Evolutionary conservation across 2,329 filamentous ascomycete species (phyloP), one percentile per base, ranked within the genome.

Genomic region (Monascus ruber): DNA sequence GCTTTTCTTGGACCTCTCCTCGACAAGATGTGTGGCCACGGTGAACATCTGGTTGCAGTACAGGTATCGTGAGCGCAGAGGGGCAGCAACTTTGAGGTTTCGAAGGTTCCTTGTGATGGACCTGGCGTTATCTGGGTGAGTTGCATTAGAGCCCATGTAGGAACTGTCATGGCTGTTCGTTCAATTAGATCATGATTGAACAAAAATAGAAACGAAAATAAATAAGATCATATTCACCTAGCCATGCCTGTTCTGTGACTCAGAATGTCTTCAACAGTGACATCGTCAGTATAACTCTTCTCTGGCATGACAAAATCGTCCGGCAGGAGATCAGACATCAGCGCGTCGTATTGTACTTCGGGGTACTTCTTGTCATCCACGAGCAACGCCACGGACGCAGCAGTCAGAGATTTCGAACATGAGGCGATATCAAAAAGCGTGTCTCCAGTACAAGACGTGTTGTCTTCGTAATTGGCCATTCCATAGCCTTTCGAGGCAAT

Each of bases 231-330:
- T 28, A 66, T 50, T 68, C 17, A 70, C 31, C 58, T 45, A 1
- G 72, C 59, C 42, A 73, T 59, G 6, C 74, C 73, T 0, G 67
- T 71, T 4, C 72, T 63, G 47, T 78, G 74, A 36, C 65, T 65
- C 1, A 74, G 59, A 2, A 71, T 66, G 40, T 79, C 75, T 40
- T 76, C 70, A 5, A 77, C 52, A 0, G 71, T 77, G 32, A 74
- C 52, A 42, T 71, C 64, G 24, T 58, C 51, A 1, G 71, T 76
- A 9, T 65, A 62, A 49, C 63, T 67, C 0, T 60, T 56, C 37
- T 71, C 66, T 8, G 60, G 45, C 7, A 76, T 56, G 1, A 74
- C 65, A 42, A 76, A 77, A 37, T 76, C 73, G 1, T 71, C 68
- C 1, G 62, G 63, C 3, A 77, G 59, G 1, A 77, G 51, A 10